Conservation (phyloP, 805 yeast genomes). For the Komagataella populi region DNA sequence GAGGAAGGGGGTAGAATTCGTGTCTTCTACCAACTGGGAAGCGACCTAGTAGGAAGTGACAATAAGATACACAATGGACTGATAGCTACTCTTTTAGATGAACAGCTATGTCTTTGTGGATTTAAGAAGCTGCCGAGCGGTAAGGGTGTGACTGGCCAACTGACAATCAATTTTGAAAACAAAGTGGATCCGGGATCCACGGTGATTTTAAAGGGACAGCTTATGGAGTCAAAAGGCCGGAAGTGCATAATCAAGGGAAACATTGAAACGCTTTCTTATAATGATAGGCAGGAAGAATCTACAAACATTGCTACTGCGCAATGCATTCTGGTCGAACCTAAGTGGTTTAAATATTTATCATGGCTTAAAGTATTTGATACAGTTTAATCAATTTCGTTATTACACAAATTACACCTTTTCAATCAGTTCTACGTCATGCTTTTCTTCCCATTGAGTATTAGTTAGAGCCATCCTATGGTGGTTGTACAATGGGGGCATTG, state of each 20-base stretch:
- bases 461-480: slow-evolving; percentile 49
- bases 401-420: slow-evolving; percentile 16
- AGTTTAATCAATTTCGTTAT: background rate
- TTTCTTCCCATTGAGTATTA: slow-evolving; percentile 47
- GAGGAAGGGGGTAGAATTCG: slow-evolving; percentile 35
- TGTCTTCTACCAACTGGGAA: slow-evolving; percentile 63
- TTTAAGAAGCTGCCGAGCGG: slow-evolving; percentile 68
- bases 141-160: slow-evolving; percentile 80
- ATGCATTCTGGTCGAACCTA: slow-evolving; percentile 75
- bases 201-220: slow-evolving; percentile 55
- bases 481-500: slow-evolving; percentile 40
- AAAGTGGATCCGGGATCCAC: slow-evolving; percentile 50
- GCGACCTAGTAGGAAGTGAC: slow-evolving; percentile 47
- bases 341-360: slow-evolving; percentile 62
- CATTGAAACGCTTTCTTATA: slow-evolving; percentile 34
- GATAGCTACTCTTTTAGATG: slow-evolving; percentile 69
- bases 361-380: background rate
- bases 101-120: slow-evolving; percentile 75
- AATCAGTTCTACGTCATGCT: slow-evolving; percentile 33
- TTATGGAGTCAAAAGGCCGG: slow-evolving; percentile 56
- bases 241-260: slow-evolving; percentile 69
- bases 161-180: slow-evolving; percentile 48
- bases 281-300: slow-evolving; percentile 3
- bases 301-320: slow-evolving; percentile 36
- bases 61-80: slow-evolving; percentile 77